Evolutionary conservation across 139 green algal genomes (phyloP).

Genomic region (Edaphochlamys debaryana): DNA sequence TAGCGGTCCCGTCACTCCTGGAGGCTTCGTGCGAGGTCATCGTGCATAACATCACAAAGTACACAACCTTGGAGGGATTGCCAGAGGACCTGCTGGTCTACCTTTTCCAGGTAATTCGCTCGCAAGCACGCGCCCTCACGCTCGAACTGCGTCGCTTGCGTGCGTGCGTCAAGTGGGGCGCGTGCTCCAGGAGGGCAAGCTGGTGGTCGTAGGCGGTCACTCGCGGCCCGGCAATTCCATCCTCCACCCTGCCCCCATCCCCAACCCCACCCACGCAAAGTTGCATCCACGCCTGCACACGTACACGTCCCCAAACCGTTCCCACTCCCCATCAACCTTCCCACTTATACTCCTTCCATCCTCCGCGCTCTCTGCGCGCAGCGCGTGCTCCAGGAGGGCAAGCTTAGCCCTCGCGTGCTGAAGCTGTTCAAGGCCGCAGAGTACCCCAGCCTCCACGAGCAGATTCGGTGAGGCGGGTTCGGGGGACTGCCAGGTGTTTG

Average conservation of each 20-base stretch:
- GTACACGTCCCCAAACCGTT: too few species aligned
- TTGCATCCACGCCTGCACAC: too few species aligned
- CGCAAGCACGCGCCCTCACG: too few species aligned
- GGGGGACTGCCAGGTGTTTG: not conserved
- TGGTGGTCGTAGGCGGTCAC: too few species aligned
- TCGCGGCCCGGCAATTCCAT: too few species aligned
- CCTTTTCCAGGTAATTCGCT: not conserved
- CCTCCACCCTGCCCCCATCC: too few species aligned
- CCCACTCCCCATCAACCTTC: too few species aligned
- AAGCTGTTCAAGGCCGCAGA: not conserved
- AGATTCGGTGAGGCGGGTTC: not conserved
- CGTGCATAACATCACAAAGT: not conserved
- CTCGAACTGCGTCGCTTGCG: too few species aligned
- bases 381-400: constrained; percentile 19
- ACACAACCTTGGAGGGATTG: not conserved
- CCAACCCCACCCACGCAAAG: too few species aligned
- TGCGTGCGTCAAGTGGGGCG: too few species aligned
- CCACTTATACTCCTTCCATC: too few species aligned
- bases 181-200: too few species aligned
- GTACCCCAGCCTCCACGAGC: not conserved
- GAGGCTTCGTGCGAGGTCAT: not conserved
- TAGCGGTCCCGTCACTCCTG: not conserved
- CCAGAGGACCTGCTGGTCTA: constrained; percentile 20
- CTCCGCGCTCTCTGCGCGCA: not conserved
- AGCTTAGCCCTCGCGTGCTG: not conserved